Evolutionary conservation across 148 eudicot species (phyloP).

Genomic region (Mesembryanthemum crystallinum): DNA sequence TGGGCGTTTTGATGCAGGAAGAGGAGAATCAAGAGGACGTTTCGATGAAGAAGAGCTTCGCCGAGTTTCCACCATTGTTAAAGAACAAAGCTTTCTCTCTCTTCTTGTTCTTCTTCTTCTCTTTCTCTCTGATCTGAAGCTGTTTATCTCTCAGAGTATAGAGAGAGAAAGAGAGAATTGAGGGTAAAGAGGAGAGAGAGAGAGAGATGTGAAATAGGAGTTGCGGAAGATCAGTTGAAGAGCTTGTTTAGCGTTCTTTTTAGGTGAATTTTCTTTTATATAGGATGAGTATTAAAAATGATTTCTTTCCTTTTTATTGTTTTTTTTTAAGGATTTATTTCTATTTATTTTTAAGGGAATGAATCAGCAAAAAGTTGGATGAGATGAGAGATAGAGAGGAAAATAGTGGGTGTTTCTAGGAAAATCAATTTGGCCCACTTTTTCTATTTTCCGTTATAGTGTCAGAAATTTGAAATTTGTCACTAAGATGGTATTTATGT

Average conservation of each 20-base stretch:
- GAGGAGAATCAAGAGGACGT: conserved; percentile 55
- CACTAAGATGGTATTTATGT: too few relatives aligned
- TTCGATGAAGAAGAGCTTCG: conserved; percentile 76
- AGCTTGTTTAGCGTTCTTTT: conserved; percentile 26
- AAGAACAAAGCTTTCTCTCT: neutral
- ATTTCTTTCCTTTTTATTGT: too few relatives aligned
- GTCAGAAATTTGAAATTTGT: too few relatives aligned
- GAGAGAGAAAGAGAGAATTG: conserved; percentile 16
- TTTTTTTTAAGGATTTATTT: too few relatives aligned
- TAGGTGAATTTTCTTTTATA: conserved; percentile 19
- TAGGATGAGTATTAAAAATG: too few relatives aligned
- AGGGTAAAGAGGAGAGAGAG: conserved; percentile 1
- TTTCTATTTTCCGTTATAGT: too few relatives aligned
- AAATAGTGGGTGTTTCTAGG: too few relatives aligned
- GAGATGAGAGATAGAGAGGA: neutral
- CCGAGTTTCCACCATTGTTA: conserved; percentile 75
- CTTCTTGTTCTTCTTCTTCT: neutral
- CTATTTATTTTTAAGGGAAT: too few relatives aligned
- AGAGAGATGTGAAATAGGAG: neutral
- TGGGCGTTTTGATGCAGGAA: conserved; percentile 58
- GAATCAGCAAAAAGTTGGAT: too few relatives aligned
- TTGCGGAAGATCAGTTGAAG: conserved; percentile 33
- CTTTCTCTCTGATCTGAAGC: conserved; percentile 32
- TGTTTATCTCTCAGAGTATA: neutral
- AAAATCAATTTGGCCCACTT: too few relatives aligned